Conservation (phyloP, 2,329 filamentous ascomycete species). For the Colletotrichum theobromicola region DNA sequence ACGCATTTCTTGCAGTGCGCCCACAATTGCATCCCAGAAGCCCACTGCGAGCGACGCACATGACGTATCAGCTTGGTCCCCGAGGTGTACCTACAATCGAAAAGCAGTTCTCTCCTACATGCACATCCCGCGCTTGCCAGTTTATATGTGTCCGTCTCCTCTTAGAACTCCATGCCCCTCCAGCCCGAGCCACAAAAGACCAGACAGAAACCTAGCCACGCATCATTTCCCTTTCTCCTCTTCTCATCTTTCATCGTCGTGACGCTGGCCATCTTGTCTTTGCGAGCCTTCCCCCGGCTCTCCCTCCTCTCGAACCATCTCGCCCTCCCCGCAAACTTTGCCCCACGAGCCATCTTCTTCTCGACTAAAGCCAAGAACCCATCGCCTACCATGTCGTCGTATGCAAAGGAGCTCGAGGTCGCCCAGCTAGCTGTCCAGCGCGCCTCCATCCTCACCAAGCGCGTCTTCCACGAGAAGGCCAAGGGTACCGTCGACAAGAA, state of each 20-base stretch:
- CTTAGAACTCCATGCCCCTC: conserved; percentile 13
- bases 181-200: neutral
- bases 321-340: neutral
- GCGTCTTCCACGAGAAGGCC: conserved; percentile 76
- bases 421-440: conserved; percentile 90
- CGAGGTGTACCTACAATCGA: neutral
- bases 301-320: conserved; percentile 26
- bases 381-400: conserved; percentile 47
- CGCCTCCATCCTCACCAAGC: conserved; percentile 60
- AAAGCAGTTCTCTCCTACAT: neutral
- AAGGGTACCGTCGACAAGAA: conserved; percentile 95
- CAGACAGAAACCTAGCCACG: neutral
- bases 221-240: conserved; percentile 4
- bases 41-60: neutral
- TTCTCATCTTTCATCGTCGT: conserved; percentile 15
- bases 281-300: conserved; percentile 24
- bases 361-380: conserved; percentile 11
- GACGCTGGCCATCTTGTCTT: conserved; percentile 23
- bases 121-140: neutral
- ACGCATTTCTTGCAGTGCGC: neutral
- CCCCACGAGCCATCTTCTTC: conserved; percentile 24
- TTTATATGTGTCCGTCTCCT: neutral
- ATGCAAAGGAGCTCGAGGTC: conserved; percentile 79
- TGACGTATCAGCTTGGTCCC: conserved; percentile 13
- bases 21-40: neutral